A percentile compares a stretch with the other conserved stretches of the same genome.
Evolutionary conservation across 352 stramenopile species (phyloP).

Genomic region (Halophytophthora polymorphica): DNA sequence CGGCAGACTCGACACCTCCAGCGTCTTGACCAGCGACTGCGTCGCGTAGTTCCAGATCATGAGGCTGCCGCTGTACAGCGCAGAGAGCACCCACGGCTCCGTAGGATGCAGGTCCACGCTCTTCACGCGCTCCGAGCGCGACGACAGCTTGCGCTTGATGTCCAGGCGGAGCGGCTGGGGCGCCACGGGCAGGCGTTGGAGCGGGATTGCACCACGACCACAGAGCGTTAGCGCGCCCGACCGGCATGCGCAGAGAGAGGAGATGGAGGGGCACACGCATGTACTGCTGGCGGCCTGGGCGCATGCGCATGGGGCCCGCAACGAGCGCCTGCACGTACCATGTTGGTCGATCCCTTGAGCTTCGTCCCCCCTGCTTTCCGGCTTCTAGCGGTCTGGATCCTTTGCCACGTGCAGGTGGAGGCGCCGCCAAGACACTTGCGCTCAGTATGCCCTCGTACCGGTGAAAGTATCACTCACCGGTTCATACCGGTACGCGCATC

Average conservation of each 20-base stretch:
- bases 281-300: too few species aligned
- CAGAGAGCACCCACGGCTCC: slow-evolving; percentile 97
- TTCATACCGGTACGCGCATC: neutral
- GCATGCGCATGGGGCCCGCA: too few species aligned
- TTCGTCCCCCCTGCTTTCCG: too few species aligned
- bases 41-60: slow-evolving; percentile 99
- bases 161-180: slow-evolving; percentile 71
- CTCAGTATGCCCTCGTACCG: too few species aligned
- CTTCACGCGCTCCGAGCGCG: slow-evolving; percentile 97
- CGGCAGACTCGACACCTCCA: slow-evolving; percentile 95
- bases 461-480: too few species aligned
- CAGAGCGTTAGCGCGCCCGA: slow-evolving; percentile 7
- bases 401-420: too few species aligned
- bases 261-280: neutral
- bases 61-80: slow-evolving; percentile 97
- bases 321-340: too few species aligned
- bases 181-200: neutral
- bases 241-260: slow-evolving; percentile 3
- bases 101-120: slow-evolving; percentile 97
- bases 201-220: too few species aligned
- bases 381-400: too few species aligned
- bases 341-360: too few species aligned
- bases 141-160: slow-evolving; percentile 94
- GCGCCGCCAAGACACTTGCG: too few species aligned
- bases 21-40: slow-evolving; percentile 94